Percentiles rank a stretch among this genome's conserved stretches.
These are phyloP conservation scores for Homolaphlyctis polyrhiza DNA, from an alignment of 371 early-diverging fungal species.

Conservation along the genomic window DNA sequence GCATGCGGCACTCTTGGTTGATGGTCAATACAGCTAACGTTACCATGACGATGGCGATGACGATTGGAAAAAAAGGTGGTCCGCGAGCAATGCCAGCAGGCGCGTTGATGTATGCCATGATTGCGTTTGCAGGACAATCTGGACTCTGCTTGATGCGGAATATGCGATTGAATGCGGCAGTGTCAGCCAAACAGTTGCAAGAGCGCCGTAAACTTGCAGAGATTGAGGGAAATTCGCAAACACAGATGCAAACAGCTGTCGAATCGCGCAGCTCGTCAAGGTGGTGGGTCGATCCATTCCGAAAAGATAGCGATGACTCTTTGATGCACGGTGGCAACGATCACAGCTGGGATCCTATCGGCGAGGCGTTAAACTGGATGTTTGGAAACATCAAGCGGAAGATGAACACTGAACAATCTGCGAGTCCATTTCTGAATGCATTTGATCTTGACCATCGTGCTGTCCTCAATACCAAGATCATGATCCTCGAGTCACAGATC, in stretches of 20 bases:
- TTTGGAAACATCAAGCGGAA: background rate
- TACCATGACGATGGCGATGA: no score
- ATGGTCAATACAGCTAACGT: background rate
- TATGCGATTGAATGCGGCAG: background rate
- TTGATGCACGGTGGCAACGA: background rate
- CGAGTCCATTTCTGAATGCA: background rate
- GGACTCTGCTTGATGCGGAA: background rate
- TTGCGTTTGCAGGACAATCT: background rate
- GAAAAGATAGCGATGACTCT: background rate
- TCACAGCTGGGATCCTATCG: background rate
- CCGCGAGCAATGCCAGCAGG: background rate
- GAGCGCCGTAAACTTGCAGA: background rate
- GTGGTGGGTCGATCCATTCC: background rate
- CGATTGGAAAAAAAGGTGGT: background rate
- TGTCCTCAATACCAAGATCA: background rate
- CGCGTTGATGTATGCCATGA: background rate
- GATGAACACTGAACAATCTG: background rate
- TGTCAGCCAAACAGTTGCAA: background rate
- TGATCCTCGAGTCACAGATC: background rate
- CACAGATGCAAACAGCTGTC: background rate
- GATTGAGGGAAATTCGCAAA: background rate
- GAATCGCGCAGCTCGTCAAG: background rate
- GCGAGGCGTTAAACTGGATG: background rate
- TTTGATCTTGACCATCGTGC: background rate
- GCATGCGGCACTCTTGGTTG: background rate